phyloP scores from a whole-genome alignment of 148 eudicot genomes.

The Rhododendron vialii region DNA sequence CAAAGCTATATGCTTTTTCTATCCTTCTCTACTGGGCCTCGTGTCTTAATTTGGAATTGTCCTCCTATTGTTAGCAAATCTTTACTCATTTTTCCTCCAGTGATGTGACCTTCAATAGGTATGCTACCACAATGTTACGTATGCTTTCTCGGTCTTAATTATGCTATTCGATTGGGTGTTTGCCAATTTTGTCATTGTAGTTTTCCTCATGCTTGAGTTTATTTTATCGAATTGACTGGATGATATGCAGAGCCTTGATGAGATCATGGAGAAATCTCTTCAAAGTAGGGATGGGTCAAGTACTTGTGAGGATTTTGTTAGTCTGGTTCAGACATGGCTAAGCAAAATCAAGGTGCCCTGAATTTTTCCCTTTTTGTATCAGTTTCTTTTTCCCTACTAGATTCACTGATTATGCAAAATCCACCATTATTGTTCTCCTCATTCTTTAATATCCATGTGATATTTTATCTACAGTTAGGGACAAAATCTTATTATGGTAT shows the following conservation, averaged over 20 bases:
- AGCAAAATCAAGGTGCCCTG: constrained; percentile 74
- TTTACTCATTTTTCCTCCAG: background rate
- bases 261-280: constrained; percentile 82
- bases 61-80: background rate
- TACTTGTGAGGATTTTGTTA: constrained; percentile 74
- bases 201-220: background rate
- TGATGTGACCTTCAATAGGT: background rate
- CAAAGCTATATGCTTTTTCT: background rate
- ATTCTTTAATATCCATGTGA: background rate
- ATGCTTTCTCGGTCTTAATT: background rate
- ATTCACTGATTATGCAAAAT: background rate
- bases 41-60: background rate
- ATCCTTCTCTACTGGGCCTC: background rate
- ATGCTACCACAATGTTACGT: background rate
- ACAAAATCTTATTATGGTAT: background rate
- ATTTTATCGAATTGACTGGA: constrained; percentile 9
- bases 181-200: background rate
- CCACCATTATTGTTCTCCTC: background rate
- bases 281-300: constrained; percentile 65
- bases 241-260: constrained; percentile 79
- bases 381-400: background rate
- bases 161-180: background rate
- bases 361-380: background rate
- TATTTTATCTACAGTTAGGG: background rate
- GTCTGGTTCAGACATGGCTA: constrained; percentile 76